A percentile compares a stretch with the other conserved stretches of the same genome.
phyloP scores from a whole-genome alignment of 176 grass and related monocot genomes.

The Rhynchospora breviuscula region DNA sequence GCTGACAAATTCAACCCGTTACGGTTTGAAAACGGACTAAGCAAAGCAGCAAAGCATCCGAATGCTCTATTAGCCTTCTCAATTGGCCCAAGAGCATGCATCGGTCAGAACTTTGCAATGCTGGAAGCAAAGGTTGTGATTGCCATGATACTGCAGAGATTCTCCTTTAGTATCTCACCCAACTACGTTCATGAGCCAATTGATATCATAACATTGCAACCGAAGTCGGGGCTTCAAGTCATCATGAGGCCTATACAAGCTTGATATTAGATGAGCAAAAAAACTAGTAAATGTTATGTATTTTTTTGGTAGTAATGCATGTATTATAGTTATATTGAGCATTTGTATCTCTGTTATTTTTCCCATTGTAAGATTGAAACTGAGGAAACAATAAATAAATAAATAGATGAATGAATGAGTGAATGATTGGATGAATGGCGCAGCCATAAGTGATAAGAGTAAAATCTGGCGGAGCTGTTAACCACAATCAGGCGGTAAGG shows the following conservation, averaged over 20 bases:
- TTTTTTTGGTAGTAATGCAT: background rate
- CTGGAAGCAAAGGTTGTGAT: conserved; percentile 40
- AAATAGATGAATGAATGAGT: no score
- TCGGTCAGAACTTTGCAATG: conserved; percentile 56
- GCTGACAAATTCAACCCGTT: conserved; percentile 28
- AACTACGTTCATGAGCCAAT: conserved; percentile 41
- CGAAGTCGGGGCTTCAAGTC: conserved; percentile 35
- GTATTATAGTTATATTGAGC: background rate
- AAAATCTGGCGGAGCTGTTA: no score
- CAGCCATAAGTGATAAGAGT: no score
- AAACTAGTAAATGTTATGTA: background rate
- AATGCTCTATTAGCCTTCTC: conserved; percentile 44
- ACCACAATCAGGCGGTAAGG: no score
- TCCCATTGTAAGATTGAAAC: no score
- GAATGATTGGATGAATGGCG: no score
- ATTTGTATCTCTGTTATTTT: no score
- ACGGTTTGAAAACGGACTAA: conserved; percentile 37
- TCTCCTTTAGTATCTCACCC: conserved; percentile 34
- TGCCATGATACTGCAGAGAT: conserved; percentile 42
- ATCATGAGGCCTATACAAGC: conserved; percentile 8
- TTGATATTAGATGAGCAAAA: background rate
- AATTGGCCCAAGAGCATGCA: conserved; percentile 36
- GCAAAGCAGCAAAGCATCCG: conserved; percentile 31
- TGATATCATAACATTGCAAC: conserved; percentile 26
- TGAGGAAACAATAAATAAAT: no score